Conservation (phyloP, 345 rosid genomes). For the Sisymbrium altissimum region DNA sequence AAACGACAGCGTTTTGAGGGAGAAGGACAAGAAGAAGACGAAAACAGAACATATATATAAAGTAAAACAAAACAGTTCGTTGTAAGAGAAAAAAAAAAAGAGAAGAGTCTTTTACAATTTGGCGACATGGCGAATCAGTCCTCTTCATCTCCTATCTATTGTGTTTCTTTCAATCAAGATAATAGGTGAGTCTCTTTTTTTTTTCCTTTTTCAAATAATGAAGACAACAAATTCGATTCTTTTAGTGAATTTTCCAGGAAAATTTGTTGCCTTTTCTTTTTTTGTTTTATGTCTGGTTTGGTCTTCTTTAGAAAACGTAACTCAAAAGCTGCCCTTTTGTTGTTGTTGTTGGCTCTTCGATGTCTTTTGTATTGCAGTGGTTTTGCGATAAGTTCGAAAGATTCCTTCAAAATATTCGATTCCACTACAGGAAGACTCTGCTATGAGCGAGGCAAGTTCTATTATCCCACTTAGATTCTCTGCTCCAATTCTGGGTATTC, state of each 20-base stretch:
- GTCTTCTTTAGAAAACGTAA: conserved; percentile 6
- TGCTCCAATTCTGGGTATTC: not conserved
- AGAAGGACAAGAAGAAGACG: not conserved
- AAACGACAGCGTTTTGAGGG: not conserved
- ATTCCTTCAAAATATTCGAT: conserved; percentile 76
- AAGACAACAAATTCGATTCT: not conserved
- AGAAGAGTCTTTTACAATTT: conserved; percentile 1
- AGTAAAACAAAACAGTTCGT: not conserved
- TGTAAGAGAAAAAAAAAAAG: conserved; percentile 1
- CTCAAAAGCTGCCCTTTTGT: conserved; percentile 10
- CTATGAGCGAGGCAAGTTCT: conserved; percentile 64
- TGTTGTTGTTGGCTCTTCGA: not conserved
- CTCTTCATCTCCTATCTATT: conserved; percentile 51
- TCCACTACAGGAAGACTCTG: conserved; percentile 77
- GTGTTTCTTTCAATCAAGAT: conserved; percentile 91
- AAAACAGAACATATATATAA: conserved; percentile 15
- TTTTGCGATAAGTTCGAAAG: conserved; percentile 65
- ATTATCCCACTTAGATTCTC: not conserved
- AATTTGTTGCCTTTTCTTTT: not conserved
- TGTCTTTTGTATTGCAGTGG: conserved; percentile 39
- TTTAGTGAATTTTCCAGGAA: not conserved
- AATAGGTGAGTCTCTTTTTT: conserved; percentile 39
- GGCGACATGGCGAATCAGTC: conserved; percentile 55
- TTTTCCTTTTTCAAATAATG: not conserved
- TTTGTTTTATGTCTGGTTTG: no score